phyloP scores from a whole-genome alignment of 73 alveolate species.

The Paramecium bursaria region DNA sequence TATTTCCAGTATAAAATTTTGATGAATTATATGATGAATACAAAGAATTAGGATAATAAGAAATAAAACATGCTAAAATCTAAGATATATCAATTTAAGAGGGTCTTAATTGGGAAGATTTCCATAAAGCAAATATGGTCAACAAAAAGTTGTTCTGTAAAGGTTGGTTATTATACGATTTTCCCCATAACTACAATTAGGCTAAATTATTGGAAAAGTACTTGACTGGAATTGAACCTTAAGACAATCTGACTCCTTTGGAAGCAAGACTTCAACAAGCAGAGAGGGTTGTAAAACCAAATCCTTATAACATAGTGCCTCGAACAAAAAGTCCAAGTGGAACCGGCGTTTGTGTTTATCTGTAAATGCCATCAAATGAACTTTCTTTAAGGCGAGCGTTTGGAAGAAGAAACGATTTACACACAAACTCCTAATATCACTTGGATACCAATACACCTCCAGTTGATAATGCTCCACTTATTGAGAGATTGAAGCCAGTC shows the following conservation, averaged over 20 bases:
- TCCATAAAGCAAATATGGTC: slow-evolving; percentile 53
- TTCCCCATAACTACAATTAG: slow-evolving; percentile 92
- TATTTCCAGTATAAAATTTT: slow-evolving; percentile 3
- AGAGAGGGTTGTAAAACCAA: slow-evolving; percentile 80
- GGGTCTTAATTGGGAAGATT: slow-evolving; percentile 58
- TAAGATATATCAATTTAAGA: slow-evolving; percentile 27
- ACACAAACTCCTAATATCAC: slow-evolving; percentile 84
- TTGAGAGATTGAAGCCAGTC: slow-evolving; percentile 91
- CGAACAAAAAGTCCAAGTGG: slow-evolving; percentile 81
- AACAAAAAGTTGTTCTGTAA: slow-evolving; percentile 48
- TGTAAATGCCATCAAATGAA: slow-evolving; percentile 79
- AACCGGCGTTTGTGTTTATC: slow-evolving; percentile 86
- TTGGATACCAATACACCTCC: slow-evolving; percentile 95
- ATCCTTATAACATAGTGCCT: slow-evolving; percentile 79
- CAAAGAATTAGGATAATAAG: too few species aligned
- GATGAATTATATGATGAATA: slow-evolving; percentile 52
- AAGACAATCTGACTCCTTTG: slow-evolving; percentile 73
- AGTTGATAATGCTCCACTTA: slow-evolving; percentile 87
- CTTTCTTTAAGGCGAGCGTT: slow-evolving; percentile 91
- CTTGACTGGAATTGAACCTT: slow-evolving; percentile 88
- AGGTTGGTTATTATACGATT: slow-evolving; percentile 93
- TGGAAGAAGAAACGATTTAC: slow-evolving; percentile 92
- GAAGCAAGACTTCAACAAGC: slow-evolving; percentile 76
- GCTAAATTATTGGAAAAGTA: slow-evolving; percentile 90
- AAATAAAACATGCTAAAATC: not conserved